Evolutionary conservation across 2,329 filamentous ascomycete species (phyloP), one percentile per base, ranked within the genome.

Genomic region (Phoma sp.): DNA sequence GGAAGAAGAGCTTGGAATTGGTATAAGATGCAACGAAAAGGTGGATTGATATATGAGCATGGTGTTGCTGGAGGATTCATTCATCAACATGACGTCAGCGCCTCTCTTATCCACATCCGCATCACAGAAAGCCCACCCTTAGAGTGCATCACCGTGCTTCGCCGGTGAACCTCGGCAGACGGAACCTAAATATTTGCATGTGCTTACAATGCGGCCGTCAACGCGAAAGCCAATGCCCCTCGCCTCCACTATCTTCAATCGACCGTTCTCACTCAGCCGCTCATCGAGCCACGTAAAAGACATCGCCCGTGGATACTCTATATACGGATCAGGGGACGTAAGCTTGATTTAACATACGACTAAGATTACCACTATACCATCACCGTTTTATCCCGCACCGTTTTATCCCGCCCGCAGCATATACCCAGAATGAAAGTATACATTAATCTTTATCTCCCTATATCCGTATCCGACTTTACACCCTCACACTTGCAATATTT

Each of bases 381-480:
- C 19, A 21, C 6, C 37, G 15, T 1, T 21, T 35, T n/a, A 36
- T 36, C 36, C 35, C 21, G n/a, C 19, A 21, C 6, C 37, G 15
- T 1, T 21, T 35, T n/a, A 36, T 36, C 36, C 35, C 21, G n/a
- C 19, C 27, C 9, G 36, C 29, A 32, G 36, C 37, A 32, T 35
- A 48, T 5, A 2, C 37, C 37, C 31, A 27, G 39, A 32, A 35
- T 35, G 1, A 36, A 37, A 36, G 45, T 5, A 10, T 48, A n/a
- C 9, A 33, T 48, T 15, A 27, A 32, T 22, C 44, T 32, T 32
- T 17, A 78, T 57, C 1, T 76, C 21, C 69, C 63, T 5, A 75
- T 74, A 40, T 77, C 62, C 6, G 73, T 67, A 59, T 78, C 72
- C 22, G 6, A 24, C 22, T 24, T 6, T 24, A 24, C 22, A 24